phyloP scores from a whole-genome alignment of 768 basidiomycete genomes.

The Lentinula sp. region DNA sequence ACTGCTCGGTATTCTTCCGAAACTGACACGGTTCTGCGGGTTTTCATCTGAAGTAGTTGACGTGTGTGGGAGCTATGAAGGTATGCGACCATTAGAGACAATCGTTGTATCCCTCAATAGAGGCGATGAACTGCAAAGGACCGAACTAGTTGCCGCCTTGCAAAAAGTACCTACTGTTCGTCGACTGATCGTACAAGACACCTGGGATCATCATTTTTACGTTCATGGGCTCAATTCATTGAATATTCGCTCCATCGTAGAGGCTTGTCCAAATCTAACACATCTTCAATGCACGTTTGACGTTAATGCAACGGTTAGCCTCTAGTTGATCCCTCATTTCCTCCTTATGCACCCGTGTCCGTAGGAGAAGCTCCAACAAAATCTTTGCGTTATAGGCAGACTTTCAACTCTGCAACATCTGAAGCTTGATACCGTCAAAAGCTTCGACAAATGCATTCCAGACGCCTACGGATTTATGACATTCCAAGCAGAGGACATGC shows the following conservation, averaged over 20 bases:
- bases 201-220: background rate
- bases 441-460: too few relatives aligned
- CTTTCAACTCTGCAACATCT: background rate
- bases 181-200: background rate
- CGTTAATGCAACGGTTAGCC: background rate
- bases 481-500: background rate
- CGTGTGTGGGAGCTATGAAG: background rate
- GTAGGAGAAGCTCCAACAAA: background rate
- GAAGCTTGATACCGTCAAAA: background rate
- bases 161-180: background rate
- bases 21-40: background rate
- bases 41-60: background rate
- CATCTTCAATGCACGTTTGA: background rate
- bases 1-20: background rate
- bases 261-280: background rate
- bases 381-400: background rate
- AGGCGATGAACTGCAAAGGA: background rate
- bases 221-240: background rate
- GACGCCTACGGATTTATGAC: too few relatives aligned
- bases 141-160: background rate
- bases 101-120: background rate
- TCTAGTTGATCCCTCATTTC: background rate
- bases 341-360: background rate
- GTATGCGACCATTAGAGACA: background rate
- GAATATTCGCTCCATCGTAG: background rate